phyloP scores from a whole-genome alignment of 2,329 filamentous ascomycete genomes.

The Aspergillus spinulosporus region DNA sequence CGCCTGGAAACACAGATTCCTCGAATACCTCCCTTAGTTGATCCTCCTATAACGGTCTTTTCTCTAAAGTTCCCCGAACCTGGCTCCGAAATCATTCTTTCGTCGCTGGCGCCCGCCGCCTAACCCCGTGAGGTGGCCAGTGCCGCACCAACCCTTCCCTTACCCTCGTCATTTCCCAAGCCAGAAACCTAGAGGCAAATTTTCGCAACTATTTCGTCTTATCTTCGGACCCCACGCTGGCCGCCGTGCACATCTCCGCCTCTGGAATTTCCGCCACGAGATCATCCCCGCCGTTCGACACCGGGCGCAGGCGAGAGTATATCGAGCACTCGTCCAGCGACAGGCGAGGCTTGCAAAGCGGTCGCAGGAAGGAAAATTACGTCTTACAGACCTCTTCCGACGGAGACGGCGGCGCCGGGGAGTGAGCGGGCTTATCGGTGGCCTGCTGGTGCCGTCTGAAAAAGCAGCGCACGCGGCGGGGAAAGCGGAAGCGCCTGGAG shows the following conservation, averaged over 20 bases:
- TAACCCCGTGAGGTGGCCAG: constrained; percentile 20
- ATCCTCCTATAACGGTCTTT: no score
- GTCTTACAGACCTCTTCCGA: constrained; percentile 28
- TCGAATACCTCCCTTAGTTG: background rate
- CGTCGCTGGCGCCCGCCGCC: constrained; percentile 26
- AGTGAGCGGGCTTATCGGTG: constrained; percentile 13
- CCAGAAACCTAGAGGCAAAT: constrained; percentile 26
- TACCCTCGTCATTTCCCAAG: constrained; percentile 16
- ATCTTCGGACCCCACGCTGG: constrained; percentile 68
- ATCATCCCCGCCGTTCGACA: constrained; percentile 71
- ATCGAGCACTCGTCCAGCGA: constrained; percentile 67
- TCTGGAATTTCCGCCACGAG: constrained; percentile 72
- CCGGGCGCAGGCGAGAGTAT: constrained; percentile 72
- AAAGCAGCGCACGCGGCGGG: constrained; percentile 20
- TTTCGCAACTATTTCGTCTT: constrained; percentile 53
- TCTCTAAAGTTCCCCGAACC: constrained; percentile 3
- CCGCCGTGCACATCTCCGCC: constrained; percentile 63
- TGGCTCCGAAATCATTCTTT: constrained; percentile 29
- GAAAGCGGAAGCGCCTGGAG: constrained; percentile 17
- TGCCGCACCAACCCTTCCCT: constrained; percentile 18
- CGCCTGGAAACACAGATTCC: background rate
- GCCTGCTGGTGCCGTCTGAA: constrained; percentile 14
- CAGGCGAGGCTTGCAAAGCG: constrained; percentile 58
- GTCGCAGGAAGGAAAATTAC: constrained; percentile 31
- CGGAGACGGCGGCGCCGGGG: constrained; percentile 25